These are phyloP conservation scores for Pseudonitzschia delicatissima DNA, from an alignment of 108 stramenopile species.

Conservation along the genomic window DNA sequence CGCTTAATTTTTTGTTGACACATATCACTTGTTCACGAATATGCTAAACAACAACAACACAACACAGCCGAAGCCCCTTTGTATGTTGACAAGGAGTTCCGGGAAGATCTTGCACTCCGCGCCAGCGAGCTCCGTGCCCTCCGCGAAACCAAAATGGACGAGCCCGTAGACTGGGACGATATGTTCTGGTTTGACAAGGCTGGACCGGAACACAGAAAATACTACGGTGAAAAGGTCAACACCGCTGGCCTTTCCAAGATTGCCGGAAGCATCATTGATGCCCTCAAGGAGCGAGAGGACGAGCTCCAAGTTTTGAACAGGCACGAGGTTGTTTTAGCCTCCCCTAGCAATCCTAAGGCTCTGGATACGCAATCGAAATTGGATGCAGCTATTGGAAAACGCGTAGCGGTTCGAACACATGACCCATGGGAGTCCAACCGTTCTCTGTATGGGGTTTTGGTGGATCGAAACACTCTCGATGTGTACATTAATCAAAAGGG, in stretches of 20 bases:
- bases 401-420: constrained; percentile 71
- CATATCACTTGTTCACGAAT: not conserved
- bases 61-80: constrained; percentile 22
- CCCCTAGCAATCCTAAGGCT: constrained; percentile 48
- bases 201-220: constrained; percentile 1
- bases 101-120: constrained; percentile 33
- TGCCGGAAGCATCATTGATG: constrained; percentile 59
- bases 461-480: constrained; percentile 83
- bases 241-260: constrained; percentile 59
- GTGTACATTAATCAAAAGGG: constrained; percentile 78
- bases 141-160: constrained; percentile 1
- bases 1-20: not conserved
- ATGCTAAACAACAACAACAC: too few species aligned
- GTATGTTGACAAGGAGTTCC: constrained; percentile 22
- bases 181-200: constrained; percentile 13
- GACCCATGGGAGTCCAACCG: constrained; percentile 86
- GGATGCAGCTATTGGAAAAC: constrained; percentile 50
- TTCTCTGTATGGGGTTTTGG: constrained; percentile 65
- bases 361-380: constrained; percentile 81
- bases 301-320: constrained; percentile 56
- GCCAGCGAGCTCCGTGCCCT: constrained; percentile 4
- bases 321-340: constrained; percentile 74
- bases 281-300: constrained; percentile 60
- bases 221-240: constrained; percentile 39
- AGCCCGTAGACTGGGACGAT: constrained; percentile 10